Evolutionary conservation across 1,139 yeast genomes (phyloP).

Genomic region (Geotrichum carabidarum): DNA sequence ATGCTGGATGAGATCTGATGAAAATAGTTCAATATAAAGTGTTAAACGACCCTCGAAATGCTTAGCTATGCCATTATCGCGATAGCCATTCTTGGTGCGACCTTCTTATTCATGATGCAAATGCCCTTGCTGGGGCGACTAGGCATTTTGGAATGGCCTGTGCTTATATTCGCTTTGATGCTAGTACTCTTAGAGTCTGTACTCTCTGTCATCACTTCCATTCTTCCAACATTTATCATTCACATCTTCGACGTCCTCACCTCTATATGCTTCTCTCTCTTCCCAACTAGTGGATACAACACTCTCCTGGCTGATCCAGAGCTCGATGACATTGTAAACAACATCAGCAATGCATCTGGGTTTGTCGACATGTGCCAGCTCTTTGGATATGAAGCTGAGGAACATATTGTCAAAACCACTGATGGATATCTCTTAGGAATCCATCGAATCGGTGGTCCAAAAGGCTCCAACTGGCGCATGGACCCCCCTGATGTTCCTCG

Average conservation of each 20-base stretch:
- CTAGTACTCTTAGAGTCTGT: constrained; percentile 34
- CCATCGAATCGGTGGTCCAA: constrained; percentile 48
- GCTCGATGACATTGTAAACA: constrained; percentile 24
- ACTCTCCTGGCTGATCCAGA: constrained; percentile 25
- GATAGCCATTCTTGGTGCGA: background rate
- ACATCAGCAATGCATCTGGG: constrained; percentile 38
- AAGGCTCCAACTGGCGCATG: constrained; percentile 39
- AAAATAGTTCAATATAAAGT: background rate
- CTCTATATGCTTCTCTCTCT: constrained; percentile 20
- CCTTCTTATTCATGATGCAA: constrained; percentile 23
- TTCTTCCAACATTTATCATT: constrained; percentile 34
- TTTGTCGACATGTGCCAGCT: constrained; percentile 60
- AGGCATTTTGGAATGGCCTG: constrained; percentile 33
- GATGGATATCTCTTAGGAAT: constrained; percentile 53
- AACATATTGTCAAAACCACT: constrained; percentile 60
- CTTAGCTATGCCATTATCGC: background rate
- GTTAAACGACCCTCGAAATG: background rate
- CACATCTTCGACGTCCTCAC: constrained; percentile 27
- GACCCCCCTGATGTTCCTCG: constrained; percentile 24
- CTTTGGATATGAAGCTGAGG: constrained; percentile 62
- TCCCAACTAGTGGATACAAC: constrained; percentile 22
- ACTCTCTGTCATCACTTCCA: constrained; percentile 32
- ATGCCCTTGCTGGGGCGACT: constrained; percentile 33
- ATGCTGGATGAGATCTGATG: background rate
- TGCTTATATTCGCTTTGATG: constrained; percentile 33